Conservation (phyloP, 2,329 filamentous ascomycete genomes). For the Talaromyces sp. region DNA sequence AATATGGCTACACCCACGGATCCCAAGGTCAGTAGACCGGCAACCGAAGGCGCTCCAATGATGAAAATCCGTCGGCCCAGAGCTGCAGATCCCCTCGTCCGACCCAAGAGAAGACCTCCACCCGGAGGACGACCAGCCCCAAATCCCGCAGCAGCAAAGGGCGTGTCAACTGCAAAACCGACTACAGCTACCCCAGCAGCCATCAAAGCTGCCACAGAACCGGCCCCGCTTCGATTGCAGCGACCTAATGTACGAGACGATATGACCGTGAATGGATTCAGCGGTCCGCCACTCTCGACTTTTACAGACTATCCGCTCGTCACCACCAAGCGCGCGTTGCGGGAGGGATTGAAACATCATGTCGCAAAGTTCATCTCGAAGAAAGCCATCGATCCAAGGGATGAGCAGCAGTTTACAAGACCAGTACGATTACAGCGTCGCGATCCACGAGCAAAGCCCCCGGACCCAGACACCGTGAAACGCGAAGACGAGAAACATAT, state of each 20-base stretch:
- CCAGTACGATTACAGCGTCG: conserved; percentile 87
- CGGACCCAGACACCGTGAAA: conserved; percentile 52
- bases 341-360: conserved; percentile 79
- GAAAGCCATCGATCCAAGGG: conserved; percentile 61
- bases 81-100: conserved; percentile 60
- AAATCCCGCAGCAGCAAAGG: conserved; percentile 23
- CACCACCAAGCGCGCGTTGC: conserved; percentile 75
- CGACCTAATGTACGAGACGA: conserved; percentile 27
- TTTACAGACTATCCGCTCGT: conserved; percentile 65
- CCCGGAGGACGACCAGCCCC: conserved; percentile 19
- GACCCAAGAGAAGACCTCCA: conserved; percentile 52
- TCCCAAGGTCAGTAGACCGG: conserved; percentile 46
- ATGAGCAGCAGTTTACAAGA: conserved; percentile 79
- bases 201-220: conserved; percentile 20
- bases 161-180: conserved; percentile 26
- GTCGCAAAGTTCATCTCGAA: conserved; percentile 75
- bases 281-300: conserved; percentile 38
- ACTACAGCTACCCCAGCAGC: conserved; percentile 10
- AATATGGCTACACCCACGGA: conserved; percentile 41
- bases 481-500: conserved; percentile 35
- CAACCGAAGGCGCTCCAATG: conserved; percentile 46
- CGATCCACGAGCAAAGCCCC: conserved; percentile 63
- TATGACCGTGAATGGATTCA: conserved; percentile 41
- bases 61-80: conserved; percentile 49
- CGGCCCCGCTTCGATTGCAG: conserved; percentile 23